Base-by-base conservation (phyloP, 148 eudicot genomes). In the Amaranthus hypochondriacus region DNA sequence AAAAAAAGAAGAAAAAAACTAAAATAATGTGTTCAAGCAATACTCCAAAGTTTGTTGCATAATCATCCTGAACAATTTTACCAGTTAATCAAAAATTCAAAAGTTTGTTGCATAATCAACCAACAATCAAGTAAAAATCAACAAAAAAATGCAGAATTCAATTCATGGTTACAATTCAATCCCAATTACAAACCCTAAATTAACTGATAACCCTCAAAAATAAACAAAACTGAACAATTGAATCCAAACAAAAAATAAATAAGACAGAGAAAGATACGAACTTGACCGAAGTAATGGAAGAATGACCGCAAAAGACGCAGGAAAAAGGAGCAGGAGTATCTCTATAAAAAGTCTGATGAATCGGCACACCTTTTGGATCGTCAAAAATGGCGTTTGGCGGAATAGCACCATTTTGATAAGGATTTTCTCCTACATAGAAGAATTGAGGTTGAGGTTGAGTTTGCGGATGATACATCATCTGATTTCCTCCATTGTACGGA, bases 311-410 rank as follows among this genome's bases (percentile, higher is more conserved):
- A 80, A 72, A 71, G 14, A 55, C 61, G 70, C 98, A 93, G 55
- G 84, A 79, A 55, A 93, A 89, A 64, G 98, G 98, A 13, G 98
- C 98, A 10, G 98, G 96, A 7, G 96, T 89, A 44, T 93, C 98
- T 15, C 92, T 76, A 77, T 77, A 93, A 57, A 93, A 81, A 2
- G 98, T 93, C 88, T 93, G 94, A 0, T 83, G 85, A 52, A 93
- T 81, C 5, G 94, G 98, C 2, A 85, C 77, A 0, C 96, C 98
- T 76, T 90, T 93, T 0, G 98, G 98, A 78, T 93, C 92, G 10
- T 83, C 88, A 58, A 82, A 21, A 9, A 92, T 66, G 68, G 96
- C 96, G 73, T 87, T 84, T 4, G 93, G 88, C 6, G 98, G 98
- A 14, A 89, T 62, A 10, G 56, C 49, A 1, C 96, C 92, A 9